Conservation (phyloP, 163 green algal genomes). For the Picocystis sp. region DNA sequence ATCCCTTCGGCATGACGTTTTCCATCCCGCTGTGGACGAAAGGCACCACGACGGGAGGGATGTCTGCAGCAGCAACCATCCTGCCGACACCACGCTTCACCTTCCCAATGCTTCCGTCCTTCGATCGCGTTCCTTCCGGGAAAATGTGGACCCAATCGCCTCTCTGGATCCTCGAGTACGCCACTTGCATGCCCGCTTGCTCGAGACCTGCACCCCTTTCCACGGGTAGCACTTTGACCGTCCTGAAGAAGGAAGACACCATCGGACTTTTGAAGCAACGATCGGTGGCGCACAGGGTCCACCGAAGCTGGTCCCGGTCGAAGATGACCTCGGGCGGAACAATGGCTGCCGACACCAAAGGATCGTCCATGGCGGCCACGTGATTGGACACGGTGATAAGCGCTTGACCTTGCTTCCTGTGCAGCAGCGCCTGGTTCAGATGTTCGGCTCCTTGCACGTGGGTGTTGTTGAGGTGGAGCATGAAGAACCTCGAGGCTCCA, state of each 20-base stretch:
- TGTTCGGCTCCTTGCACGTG: constrained; percentile 2
- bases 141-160: constrained; percentile 87
- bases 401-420: constrained; percentile 15
- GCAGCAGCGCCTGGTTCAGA: constrained; percentile 1
- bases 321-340: constrained; percentile 30
- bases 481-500: background rate
- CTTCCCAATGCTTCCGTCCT: constrained; percentile 25
- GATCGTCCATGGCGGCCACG: constrained; percentile 79
- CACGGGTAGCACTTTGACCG: constrained; percentile 51
- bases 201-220: constrained; percentile 54
- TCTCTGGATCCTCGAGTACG: too few species aligned
- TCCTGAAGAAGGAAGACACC: constrained; percentile 22
- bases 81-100: constrained; percentile 53
- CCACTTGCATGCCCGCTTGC: constrained; percentile 64
- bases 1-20: constrained; percentile 46
- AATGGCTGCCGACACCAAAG: constrained; percentile 49
- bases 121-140: constrained; percentile 54
- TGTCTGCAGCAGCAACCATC: constrained; percentile 38
- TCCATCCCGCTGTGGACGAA: constrained; percentile 80
- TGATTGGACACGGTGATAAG: constrained; percentile 75
- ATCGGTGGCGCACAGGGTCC: constrained; percentile 76
- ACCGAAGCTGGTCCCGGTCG: constrained; percentile 29
- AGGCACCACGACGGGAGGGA: constrained; percentile 51
- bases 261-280: constrained; percentile 56
- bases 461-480: constrained; percentile 6